Conservation (phyloP, 1,139 yeast species). For the Candida frijolesensis region DNA sequence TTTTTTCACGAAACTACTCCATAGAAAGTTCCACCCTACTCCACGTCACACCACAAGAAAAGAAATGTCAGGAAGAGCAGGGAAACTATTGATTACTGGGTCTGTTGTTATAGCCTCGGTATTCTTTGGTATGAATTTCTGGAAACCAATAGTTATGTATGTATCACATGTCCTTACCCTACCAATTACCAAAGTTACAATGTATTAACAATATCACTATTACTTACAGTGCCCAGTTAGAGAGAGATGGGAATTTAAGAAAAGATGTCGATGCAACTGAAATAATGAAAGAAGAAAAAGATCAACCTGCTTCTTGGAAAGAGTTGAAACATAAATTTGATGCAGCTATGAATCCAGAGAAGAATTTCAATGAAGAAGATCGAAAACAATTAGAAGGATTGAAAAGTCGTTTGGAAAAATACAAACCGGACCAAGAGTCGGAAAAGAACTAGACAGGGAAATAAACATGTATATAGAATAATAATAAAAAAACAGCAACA, state of each 20-base stretch:
- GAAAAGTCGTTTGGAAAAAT: constrained; percentile 10
- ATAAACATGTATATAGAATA: background rate
- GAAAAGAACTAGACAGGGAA: background rate
- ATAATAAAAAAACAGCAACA: background rate
- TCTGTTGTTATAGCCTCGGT: constrained; percentile 43
- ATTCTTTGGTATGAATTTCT: constrained; percentile 64
- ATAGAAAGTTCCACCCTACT: no score
- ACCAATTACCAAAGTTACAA: background rate
- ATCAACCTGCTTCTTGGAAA: constrained; percentile 41
- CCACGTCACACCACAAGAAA: no score
- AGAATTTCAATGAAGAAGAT: constrained; percentile 12
- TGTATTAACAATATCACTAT: constrained; percentile 3
- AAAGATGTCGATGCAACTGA: constrained; percentile 56
- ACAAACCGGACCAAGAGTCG: constrained; percentile 3
- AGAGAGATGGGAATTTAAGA: constrained; percentile 68
- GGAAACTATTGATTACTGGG: constrained; percentile 27
- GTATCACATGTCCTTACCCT: constrained; percentile 22
- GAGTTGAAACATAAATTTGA: constrained; percentile 25
- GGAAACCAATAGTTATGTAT: constrained; percentile 73
- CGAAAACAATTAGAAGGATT: constrained; percentile 10
- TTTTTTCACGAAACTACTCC: constrained; percentile 29
- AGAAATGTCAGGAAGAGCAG: constrained; percentile 28
- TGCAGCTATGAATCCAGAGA: constrained; percentile 13
- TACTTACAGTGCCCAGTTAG: constrained; percentile 57
- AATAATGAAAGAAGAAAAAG: constrained; percentile 25